Evolutionary conservation across 2,329 filamentous ascomycete genomes (phyloP).

Genomic region (Aspergillus pseudoterreus): DNA sequence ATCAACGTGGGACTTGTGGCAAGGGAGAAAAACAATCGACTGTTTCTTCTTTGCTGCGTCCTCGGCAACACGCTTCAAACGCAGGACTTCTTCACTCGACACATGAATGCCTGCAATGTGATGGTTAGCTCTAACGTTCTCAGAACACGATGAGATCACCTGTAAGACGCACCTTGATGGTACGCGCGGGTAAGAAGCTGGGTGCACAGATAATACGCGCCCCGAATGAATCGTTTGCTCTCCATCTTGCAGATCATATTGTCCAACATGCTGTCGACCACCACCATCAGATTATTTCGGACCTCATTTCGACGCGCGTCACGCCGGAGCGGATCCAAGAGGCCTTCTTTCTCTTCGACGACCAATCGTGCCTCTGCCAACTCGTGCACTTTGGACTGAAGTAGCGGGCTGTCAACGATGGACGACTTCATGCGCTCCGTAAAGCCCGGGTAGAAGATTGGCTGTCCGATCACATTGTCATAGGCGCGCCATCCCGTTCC

Average conservation of each 20-base stretch:
- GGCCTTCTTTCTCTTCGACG: constrained; percentile 72
- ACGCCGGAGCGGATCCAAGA: constrained; percentile 48
- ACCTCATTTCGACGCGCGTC: constrained; percentile 53
- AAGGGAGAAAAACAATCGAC: constrained; percentile 92
- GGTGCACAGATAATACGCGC: constrained; percentile 84
- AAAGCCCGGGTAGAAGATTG: constrained; percentile 90
- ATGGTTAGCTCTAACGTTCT: constrained; percentile 2
- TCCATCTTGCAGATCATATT: constrained; percentile 99
- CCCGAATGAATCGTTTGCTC: constrained; percentile 84
- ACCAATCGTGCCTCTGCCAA: constrained; percentile 70
- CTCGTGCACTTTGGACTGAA: constrained; percentile 70
- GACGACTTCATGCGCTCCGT: constrained; percentile 80
- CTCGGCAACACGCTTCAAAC: constrained; percentile 76
- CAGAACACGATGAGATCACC: not conserved
- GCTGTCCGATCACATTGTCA: constrained; percentile 83
- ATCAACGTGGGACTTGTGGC: constrained; percentile 91
- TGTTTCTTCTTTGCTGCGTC: constrained; percentile 82
- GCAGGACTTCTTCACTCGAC: constrained; percentile 85
- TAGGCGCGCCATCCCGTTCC: constrained; percentile 95
- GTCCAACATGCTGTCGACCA: constrained; percentile 82
- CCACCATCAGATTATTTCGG: constrained; percentile 69
- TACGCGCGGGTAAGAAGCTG: constrained; percentile 90
- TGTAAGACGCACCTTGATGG: constrained; percentile 67
- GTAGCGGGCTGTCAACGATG: constrained; percentile 70
- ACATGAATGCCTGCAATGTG: constrained; percentile 69